Evolutionary conservation across 108 stramenopile genomes (phyloP).

Genomic region (Mayamaea pseudoterrestris): DNA sequence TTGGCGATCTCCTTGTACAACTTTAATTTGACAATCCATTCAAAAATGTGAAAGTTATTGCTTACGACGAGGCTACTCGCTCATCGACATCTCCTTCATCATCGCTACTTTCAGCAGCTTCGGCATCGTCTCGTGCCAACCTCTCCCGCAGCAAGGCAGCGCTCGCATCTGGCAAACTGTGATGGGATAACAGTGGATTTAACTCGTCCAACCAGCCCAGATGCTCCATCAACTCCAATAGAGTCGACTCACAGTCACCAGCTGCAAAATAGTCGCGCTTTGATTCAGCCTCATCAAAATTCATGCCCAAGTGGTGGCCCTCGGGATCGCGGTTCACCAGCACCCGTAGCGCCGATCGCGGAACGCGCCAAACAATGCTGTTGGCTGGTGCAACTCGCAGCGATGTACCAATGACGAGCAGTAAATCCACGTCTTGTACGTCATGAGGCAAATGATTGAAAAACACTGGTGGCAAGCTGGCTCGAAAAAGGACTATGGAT

Average conservation of each 20-base stretch:
- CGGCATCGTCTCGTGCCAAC: background rate
- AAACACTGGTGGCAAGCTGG: slow-evolving; percentile 58
- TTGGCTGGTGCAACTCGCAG: slow-evolving; percentile 67
- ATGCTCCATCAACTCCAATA: slow-evolving; percentile 33
- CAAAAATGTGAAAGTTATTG: too few relatives aligned
- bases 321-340: slow-evolving; percentile 68
- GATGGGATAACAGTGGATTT: slow-evolving; percentile 24
- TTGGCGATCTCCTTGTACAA: too few relatives aligned
- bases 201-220: slow-evolving; percentile 43
- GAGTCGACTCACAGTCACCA: slow-evolving; percentile 30
- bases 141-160: background rate
- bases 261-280: slow-evolving; percentile 28
- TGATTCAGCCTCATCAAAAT: slow-evolving; percentile 17
- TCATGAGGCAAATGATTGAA: slow-evolving; percentile 47
- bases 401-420: slow-evolving; percentile 65
- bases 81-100: background rate
- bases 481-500: slow-evolving; percentile 70
- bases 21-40: too few relatives aligned
- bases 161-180: background rate
- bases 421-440: slow-evolving; percentile 40
- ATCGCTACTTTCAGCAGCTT: background rate
- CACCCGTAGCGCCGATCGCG: slow-evolving; percentile 42
- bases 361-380: slow-evolving; percentile 51
- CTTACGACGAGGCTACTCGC: background rate
- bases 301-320: slow-evolving; percentile 49